These are phyloP conservation scores for Solanum raphanifolium DNA, from an alignment of 257 asterid genomes.

Conservation along the genomic window DNA sequence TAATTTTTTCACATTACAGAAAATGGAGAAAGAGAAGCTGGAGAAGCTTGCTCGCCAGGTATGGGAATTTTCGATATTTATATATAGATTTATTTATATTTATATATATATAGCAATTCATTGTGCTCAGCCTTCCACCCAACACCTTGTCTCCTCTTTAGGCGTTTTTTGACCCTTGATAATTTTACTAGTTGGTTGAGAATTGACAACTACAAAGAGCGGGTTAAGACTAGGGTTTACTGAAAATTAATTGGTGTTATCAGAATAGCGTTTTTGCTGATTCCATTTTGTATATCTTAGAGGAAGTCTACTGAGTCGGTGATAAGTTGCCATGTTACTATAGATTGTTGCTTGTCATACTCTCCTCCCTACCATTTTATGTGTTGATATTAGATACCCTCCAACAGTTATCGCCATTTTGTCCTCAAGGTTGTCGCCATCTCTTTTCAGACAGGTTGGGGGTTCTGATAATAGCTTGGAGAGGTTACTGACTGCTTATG, in stretches of 20 bases:
- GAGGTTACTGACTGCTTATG: neutral
- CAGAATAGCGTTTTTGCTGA: neutral
- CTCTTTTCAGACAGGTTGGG: neutral
- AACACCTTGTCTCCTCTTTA: neutral
- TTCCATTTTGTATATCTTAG: neutral
- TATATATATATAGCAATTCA: neutral
- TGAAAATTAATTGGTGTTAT: neutral
- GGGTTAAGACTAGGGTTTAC: neutral
- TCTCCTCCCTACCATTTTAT: neutral
- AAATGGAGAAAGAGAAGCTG: slow-evolving; percentile 72
- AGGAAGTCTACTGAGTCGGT: neutral
- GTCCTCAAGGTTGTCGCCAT: neutral
- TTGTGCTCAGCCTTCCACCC: neutral
- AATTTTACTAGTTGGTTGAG: neutral
- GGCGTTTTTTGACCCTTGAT: neutral
- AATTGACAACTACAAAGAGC: neutral
- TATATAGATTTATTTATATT: too few relatives aligned
- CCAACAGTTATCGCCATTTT: neutral
- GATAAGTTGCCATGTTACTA: neutral
- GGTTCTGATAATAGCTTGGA: neutral
- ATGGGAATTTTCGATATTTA: neutral
- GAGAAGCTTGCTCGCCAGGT: slow-evolving; percentile 94
- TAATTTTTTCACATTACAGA: slow-evolving; percentile 32
- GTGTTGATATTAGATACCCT: neutral
- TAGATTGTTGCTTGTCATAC: neutral